These are phyloP conservation scores for Globisporangium recalcitrans DNA, from an alignment of 352 stramenopile genomes.

Conservation along the genomic window DNA sequence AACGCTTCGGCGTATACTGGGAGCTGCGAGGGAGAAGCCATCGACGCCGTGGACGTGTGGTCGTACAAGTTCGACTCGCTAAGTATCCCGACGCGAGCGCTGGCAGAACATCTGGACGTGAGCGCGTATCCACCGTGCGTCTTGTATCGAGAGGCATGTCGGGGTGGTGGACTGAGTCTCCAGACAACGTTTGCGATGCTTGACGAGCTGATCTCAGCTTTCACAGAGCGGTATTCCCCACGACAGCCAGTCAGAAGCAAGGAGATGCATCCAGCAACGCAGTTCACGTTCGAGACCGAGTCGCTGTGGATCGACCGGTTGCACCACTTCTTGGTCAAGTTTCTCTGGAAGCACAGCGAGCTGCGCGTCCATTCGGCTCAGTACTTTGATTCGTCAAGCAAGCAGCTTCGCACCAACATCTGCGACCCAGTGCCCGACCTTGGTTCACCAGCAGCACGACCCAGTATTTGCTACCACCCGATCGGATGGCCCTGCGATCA, in stretches of 20 bases:
- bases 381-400: slow-evolving; percentile 6
- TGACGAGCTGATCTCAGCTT: slow-evolving; percentile 21
- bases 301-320: slow-evolving; percentile 33
- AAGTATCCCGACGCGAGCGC: slow-evolving; percentile 17
- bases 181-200: slow-evolving; percentile 28
- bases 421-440: slow-evolving; percentile 12
- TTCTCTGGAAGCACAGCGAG: slow-evolving; percentile 11
- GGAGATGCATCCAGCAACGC: neutral
- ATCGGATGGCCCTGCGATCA: slow-evolving; percentile 25
- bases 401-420: slow-evolving; percentile 19
- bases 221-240: neutral
- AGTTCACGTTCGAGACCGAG: slow-evolving; percentile 17
- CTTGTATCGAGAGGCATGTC: slow-evolving; percentile 8
- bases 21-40: slow-evolving; percentile 8
- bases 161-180: slow-evolving; percentile 14
- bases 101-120: slow-evolving; percentile 9
- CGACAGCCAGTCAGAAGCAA: neutral
- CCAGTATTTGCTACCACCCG: slow-evolving; percentile 7
- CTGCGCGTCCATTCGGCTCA: slow-evolving; percentile 28
- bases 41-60: slow-evolving; percentile 22
- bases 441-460: neutral
- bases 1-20: slow-evolving; percentile 11
- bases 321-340: slow-evolving; percentile 25
- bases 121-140: slow-evolving; percentile 4
- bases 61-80: slow-evolving; percentile 37